phyloP scores from a whole-genome alignment of 164 flowering plant species.

The Macadamia tetraphylla region DNA sequence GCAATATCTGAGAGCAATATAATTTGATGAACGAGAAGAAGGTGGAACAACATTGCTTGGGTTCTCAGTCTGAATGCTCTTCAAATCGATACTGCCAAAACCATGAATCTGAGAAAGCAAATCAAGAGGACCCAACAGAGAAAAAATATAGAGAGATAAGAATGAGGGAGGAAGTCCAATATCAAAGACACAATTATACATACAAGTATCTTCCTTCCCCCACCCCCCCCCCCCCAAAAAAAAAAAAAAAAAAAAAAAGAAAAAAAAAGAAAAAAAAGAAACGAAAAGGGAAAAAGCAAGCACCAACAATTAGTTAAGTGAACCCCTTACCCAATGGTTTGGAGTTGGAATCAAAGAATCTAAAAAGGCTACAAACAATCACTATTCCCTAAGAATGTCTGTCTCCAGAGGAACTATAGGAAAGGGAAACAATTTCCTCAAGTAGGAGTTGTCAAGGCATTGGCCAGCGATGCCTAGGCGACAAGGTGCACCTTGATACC shows the following conservation, averaged over 20 bases:
- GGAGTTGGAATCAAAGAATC: not conserved
- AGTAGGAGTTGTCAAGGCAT: too few relatives aligned
- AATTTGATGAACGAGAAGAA: slow-evolving; percentile 61
- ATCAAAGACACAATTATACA: not conserved
- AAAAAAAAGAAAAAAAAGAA: not conserved
- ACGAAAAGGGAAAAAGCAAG: not conserved
- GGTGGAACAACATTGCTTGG: slow-evolving; percentile 45
- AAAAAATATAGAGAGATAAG: slow-evolving; percentile 2
- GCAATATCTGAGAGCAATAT: slow-evolving; percentile 53
- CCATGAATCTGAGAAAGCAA: slow-evolving; percentile 53
- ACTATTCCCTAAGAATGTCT: not conserved
- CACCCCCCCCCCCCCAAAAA: too few relatives aligned
- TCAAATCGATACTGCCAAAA: slow-evolving; percentile 86
- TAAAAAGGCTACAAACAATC: not conserved
- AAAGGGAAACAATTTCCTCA: not conserved
- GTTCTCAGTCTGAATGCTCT: slow-evolving; percentile 70
- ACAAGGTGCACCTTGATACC: too few relatives aligned
- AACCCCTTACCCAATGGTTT: not conserved
- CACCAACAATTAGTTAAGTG: not conserved
- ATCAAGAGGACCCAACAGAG: slow-evolving; percentile 20
- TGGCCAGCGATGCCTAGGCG: too few relatives aligned
- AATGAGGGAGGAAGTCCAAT: slow-evolving; percentile 2
- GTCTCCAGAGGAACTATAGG: not conserved
- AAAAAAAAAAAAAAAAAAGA: not conserved
- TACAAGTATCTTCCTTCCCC: not conserved